A percentile compares a stretch with the other conserved stretches of the same genome.
These are phyloP conservation scores for Ophiostoma fasciatum DNA, from an alignment of 2,329 filamentous ascomycete genomes.

Conservation along the genomic window DNA sequence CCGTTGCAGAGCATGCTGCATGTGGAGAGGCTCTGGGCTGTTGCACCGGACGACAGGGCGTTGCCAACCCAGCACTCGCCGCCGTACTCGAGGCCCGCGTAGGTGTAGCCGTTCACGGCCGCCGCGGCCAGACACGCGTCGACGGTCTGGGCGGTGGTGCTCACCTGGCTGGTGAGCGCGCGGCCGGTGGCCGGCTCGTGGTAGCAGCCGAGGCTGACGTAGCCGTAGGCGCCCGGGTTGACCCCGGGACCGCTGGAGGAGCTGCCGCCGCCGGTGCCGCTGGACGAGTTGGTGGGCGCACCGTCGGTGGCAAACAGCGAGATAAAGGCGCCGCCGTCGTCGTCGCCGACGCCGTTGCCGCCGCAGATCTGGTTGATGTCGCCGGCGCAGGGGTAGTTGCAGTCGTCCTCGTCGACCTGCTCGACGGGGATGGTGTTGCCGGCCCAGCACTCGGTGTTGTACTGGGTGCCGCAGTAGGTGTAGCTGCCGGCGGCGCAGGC, in stretches of 20 bases:
- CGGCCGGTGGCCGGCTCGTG: slow-evolving; percentile 13
- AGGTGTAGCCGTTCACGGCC: slow-evolving; percentile 10
- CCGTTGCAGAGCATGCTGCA: slow-evolving; percentile 17
- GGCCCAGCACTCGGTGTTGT: slow-evolving; percentile 39
- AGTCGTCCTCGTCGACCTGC: slow-evolving; percentile 29
- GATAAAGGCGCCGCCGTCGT: slow-evolving; percentile 25
- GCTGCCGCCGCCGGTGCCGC: too few species aligned
- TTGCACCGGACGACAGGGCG: slow-evolving; percentile 3
- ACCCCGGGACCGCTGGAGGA: slow-evolving; percentile 15
- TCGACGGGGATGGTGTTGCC: slow-evolving; percentile 30
- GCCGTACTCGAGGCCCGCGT: slow-evolving; percentile 21
- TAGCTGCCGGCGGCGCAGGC: slow-evolving; percentile 23
- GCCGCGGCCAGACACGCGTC: slow-evolving; percentile 13
- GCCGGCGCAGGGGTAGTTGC: slow-evolving; percentile 36
- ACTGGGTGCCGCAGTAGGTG: slow-evolving; percentile 33
- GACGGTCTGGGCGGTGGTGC: slow-evolving; percentile 12
- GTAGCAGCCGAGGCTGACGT: slow-evolving; percentile 22
- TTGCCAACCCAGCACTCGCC: slow-evolving; percentile 12
- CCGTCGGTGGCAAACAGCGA: slow-evolving; percentile 30
- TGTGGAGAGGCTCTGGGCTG: slow-evolving; percentile 11
- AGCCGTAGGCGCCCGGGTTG: slow-evolving; percentile 21
- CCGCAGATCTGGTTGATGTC: slow-evolving; percentile 36
- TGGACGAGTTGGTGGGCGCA: slow-evolving; percentile 8
- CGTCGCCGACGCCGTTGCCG: slow-evolving; percentile 27
- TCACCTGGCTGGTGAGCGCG: slow-evolving; percentile 11